A percentile compares a stretch with the other conserved stretches of the same genome.
These are phyloP conservation scores for Setaria italica DNA, from an alignment of 202 grass and related monocot species.

Conservation along the genomic window DNA sequence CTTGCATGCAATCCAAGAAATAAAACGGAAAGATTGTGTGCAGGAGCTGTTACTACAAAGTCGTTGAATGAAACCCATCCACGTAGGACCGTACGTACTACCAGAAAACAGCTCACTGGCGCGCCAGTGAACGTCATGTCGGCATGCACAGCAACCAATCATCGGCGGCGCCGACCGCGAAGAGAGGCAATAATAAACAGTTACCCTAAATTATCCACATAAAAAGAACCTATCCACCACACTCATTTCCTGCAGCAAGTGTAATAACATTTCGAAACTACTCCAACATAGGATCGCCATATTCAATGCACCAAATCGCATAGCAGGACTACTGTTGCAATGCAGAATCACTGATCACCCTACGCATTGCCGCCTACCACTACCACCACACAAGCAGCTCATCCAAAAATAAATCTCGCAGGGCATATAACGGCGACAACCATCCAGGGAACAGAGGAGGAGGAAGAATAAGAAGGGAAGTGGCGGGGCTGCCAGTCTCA, in stretches of 20 bases:
- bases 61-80: neutral
- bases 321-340: neutral
- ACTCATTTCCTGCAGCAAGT: neutral
- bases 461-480: neutral
- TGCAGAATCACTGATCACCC: neutral
- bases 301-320: neutral
- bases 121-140: neutral
- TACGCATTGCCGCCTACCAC: neutral
- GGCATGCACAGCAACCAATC: neutral
- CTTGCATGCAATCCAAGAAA: neutral
- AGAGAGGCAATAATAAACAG: neutral
- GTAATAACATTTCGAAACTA: neutral
- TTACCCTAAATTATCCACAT: conserved; percentile 17
- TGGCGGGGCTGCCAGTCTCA: neutral
- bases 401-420: neutral
- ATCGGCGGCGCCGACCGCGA: neutral
- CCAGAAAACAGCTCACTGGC: neutral
- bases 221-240: neutral
- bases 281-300: neutral
- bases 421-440: neutral
- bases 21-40: neutral
- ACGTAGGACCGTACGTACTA: neutral
- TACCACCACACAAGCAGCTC: neutral
- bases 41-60: neutral
- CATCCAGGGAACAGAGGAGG: neutral